These are phyloP conservation scores for Escovopsis sp. DNA, from an alignment of 2,329 filamentous ascomycete species.

Conservation along the genomic window DNA sequence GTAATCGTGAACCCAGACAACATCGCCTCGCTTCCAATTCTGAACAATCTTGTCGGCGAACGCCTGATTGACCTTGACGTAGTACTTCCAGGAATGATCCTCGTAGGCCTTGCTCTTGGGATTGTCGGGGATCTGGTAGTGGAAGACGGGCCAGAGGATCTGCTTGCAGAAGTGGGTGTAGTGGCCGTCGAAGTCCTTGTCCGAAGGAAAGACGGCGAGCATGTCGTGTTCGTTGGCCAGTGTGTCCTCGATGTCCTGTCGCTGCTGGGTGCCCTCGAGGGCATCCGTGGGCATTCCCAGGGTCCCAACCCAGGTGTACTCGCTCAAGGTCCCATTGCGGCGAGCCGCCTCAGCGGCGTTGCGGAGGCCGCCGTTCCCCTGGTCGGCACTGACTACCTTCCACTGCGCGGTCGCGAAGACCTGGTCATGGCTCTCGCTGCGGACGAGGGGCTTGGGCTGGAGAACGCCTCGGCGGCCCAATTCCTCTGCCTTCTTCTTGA, in stretches of 20 bases:
- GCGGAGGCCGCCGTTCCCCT: constrained; percentile 82
- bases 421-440: constrained; percentile 50
- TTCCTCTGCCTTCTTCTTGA: constrained; percentile 40
- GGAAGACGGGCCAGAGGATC: constrained; percentile 93
- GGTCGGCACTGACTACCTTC: constrained; percentile 70
- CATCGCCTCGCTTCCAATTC: constrained; percentile 86
- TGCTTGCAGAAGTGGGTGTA: constrained; percentile 96
- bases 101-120: constrained; percentile 97
- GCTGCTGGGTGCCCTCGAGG: constrained; percentile 56
- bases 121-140: constrained; percentile 95
- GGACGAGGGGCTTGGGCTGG: constrained; percentile 34
- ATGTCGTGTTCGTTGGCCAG: constrained; percentile 71
- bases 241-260: constrained; percentile 68
- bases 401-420: constrained; percentile 68
- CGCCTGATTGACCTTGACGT: constrained; percentile 79
- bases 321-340: constrained; percentile 50
- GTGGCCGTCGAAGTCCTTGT: constrained; percentile 87
- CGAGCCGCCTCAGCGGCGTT: constrained; percentile 73
- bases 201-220: constrained; percentile 69
- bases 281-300: constrained; percentile 89
- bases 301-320: constrained; percentile 83
- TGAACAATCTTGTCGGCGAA: constrained; percentile 83
- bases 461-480: constrained; percentile 41
- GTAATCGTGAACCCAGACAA: constrained; percentile 93
- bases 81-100: constrained; percentile 93